Base-by-base conservation (phyloP, 768 basidiomycete genomes). In the Calocera viscosa region DNA sequence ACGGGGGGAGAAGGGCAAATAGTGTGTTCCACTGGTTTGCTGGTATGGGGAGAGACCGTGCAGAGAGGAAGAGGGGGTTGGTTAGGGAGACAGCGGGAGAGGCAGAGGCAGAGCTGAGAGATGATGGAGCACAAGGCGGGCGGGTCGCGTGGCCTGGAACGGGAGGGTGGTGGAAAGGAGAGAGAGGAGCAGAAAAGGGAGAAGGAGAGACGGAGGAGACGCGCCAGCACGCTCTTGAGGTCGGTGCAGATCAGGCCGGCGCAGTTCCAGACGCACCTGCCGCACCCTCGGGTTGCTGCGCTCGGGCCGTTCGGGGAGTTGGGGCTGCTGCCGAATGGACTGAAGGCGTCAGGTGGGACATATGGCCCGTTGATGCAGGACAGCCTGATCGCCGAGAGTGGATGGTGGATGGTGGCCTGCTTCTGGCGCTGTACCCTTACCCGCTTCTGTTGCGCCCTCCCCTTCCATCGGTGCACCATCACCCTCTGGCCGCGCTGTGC, bases 1-100 rank as follows among this genome's bases (percentile, higher is more conserved):
- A 19, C 43, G 3, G 43, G 8, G 8, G 19, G 43, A 47, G 43
- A 19, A 47, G 43, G 43, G 43, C 43, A 8, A 19, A 7, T 7
- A 19, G 19, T 17, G 43, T 19, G 3, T 47, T 47, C 24, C 43
- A 28, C 11, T 8, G 26, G 41, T 43, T 64, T 38, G 66, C 34
- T 26, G 64, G 65, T 22, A 63, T 65, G 22, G 65, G 30, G 35
- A 68, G 47, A 47, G 67, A 68, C 33, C 64, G n/a, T n/a, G n/a
- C 65, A 49, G 40, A 65, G 43, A 68, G 65, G 12, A 49, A 64
- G 34, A 1, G 49, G 65, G 64, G 11, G 34, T 3, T 11, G 1
- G 64, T 32, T 30, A 40, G 19, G 53, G 30, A 1, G 67, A n/a
- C 17, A 34, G 28, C 24, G 17, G 1, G 64, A 49, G 41, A 49